A percentile compares a stretch with the other conserved stretches of the same genome.
Evolutionary conservation across 768 basidiomycete species (phyloP).

Genomic region (Trametes cingulata): DNA sequence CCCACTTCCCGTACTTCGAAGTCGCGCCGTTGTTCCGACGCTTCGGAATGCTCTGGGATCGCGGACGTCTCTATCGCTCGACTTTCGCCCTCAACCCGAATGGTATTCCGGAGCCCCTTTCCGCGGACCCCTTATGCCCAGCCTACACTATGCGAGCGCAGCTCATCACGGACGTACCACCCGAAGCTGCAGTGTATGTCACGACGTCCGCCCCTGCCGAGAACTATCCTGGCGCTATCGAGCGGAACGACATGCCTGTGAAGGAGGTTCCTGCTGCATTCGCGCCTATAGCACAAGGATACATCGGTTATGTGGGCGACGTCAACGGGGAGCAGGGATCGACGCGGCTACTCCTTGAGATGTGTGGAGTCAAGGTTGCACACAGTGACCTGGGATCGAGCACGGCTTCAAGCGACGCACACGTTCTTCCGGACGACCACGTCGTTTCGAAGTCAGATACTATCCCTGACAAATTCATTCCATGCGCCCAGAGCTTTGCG

Average conservation of each 20-base stretch:
- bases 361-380: slow-evolving; percentile 22
- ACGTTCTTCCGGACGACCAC: no score
- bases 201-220: not conserved
- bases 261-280: not conserved
- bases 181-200: not conserved
- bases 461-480: no score
- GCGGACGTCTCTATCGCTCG: not conserved
- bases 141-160: not conserved
- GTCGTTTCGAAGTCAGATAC: no score
- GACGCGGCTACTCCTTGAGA: slow-evolving; percentile 35
- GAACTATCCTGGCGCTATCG: no score
- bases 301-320: slow-evolving; percentile 39
- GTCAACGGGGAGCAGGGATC: slow-evolving; percentile 33
- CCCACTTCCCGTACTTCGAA: not conserved
- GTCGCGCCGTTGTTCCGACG: not conserved
- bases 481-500: no score
- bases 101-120: not conserved
- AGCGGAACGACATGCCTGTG: not conserved
- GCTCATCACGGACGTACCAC: not conserved
- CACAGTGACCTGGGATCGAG: not conserved
- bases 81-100: not conserved
- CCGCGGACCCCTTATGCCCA: not conserved
- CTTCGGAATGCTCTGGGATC: not conserved
- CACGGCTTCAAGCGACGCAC: not conserved
- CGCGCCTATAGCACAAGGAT: slow-evolving; percentile 23